phyloP scores from a whole-genome alignment of 805 yeast species.

The Metschnikowia matae region DNA sequence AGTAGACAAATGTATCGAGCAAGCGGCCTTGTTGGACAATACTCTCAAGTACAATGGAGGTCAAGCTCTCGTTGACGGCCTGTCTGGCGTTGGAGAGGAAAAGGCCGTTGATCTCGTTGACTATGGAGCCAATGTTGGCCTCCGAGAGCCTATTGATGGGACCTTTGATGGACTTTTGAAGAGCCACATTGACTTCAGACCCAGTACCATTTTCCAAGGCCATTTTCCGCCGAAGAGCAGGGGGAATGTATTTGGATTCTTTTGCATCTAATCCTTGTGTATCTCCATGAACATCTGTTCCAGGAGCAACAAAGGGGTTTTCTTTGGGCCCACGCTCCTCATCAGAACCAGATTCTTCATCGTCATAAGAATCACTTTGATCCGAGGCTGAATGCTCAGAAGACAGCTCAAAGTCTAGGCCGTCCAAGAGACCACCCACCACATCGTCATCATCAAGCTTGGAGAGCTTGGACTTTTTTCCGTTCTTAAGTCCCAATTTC shows the following conservation, averaged over 20 bases:
- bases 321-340: conserved; percentile 42
- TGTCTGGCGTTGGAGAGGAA: conserved; percentile 72
- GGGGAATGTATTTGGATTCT: conserved; percentile 65
- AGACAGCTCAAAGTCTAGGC: conserved; percentile 50
- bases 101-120: conserved; percentile 60
- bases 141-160: conserved; percentile 87
- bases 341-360: conserved; percentile 12
- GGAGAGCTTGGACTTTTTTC: conserved; percentile 42
- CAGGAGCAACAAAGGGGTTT: conserved; percentile 37
- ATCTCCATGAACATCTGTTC: conserved; percentile 9
- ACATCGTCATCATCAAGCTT: conserved; percentile 65
- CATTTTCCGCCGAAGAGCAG: conserved; percentile 65
- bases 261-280: not conserved
- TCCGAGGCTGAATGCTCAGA: conserved; percentile 20
- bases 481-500: conserved; percentile 64
- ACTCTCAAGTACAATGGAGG: conserved; percentile 60
- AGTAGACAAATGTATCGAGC: conserved; percentile 71
- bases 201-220: conserved; percentile 36
- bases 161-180: conserved; percentile 70
- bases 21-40: conserved; percentile 59
- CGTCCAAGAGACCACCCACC: conserved; percentile 79
- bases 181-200: conserved; percentile 39
- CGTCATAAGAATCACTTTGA: conserved; percentile 5
- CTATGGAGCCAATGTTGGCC: conserved; percentile 68
- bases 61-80: conserved; percentile 66